These are phyloP conservation scores for Cystofilobasidium macerans DNA, from an alignment of 768 basidiomycete species.

Conservation along the genomic window DNA sequence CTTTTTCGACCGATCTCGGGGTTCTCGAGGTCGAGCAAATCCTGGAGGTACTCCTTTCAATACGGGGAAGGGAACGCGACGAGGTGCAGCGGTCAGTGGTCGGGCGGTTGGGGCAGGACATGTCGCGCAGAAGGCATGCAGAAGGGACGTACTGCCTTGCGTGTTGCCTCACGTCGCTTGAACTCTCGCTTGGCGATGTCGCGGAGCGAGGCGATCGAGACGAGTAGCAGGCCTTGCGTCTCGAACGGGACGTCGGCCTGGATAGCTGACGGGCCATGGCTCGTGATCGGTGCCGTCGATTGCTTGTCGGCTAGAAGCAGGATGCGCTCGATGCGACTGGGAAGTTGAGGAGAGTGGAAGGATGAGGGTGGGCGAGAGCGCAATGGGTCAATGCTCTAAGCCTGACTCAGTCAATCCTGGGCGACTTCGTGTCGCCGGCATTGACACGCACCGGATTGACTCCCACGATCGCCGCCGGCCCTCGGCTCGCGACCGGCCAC, in stretches of 20 bases:
- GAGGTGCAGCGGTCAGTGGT: not conserved
- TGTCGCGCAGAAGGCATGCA: not conserved
- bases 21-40: conserved; percentile 71
- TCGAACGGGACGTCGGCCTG: conserved; percentile 18
- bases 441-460: conserved; percentile 13
- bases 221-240: conserved; percentile 50
- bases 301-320: conserved; percentile 12
- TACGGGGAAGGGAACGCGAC: not conserved
- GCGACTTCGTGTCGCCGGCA: too few species aligned
- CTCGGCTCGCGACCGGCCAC: not conserved
- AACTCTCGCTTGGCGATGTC: conserved; percentile 43
- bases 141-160: conserved; percentile 6
- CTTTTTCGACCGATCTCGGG: conserved; percentile 55
- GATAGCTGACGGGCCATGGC: not conserved
- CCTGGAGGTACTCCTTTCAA: conserved; percentile 64
- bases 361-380: too few species aligned
- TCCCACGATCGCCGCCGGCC: conserved; percentile 16
- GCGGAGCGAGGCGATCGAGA: conserved; percentile 41
- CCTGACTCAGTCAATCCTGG: too few species aligned
- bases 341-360: not conserved
- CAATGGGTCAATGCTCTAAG: too few species aligned
- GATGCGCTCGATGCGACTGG: conserved; percentile 23
- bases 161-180: conserved; percentile 2
- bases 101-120: not conserved
- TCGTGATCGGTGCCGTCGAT: not conserved